phyloP scores from a whole-genome alignment of 2,329 filamentous ascomycete species.

The Thermothelomyces thermophilus region DNA sequence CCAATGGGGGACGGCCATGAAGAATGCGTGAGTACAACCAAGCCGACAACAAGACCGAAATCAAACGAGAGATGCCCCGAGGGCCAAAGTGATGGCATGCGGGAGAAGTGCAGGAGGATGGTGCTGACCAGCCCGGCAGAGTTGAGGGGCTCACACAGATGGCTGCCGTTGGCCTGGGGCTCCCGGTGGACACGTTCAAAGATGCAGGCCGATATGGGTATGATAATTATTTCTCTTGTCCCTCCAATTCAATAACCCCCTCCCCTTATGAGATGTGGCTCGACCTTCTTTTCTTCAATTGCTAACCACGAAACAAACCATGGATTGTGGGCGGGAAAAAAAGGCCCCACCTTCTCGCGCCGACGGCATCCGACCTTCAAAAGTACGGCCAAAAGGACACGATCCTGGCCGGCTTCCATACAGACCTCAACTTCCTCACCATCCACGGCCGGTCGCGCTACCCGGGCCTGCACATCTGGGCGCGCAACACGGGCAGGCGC shows the following conservation, averaged over 20 bases:
- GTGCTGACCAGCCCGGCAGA: slow-evolving; percentile 26
- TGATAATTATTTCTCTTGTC: too few species aligned
- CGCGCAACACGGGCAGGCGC: slow-evolving; percentile 53
- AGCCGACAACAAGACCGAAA: not conserved
- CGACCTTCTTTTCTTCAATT: not conserved
- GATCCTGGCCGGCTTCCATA: slow-evolving; percentile 58
- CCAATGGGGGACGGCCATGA: slow-evolving; percentile 54
- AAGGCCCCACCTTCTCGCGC: slow-evolving; percentile 55
- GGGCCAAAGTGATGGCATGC: too few species aligned
- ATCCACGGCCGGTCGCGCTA: slow-evolving; percentile 59
- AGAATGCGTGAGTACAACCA: slow-evolving; percentile 42
- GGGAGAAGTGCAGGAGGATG: too few species aligned
- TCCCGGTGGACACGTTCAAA: slow-evolving; percentile 47
- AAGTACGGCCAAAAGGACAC: slow-evolving; percentile 49
- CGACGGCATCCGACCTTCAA: slow-evolving; percentile 51
- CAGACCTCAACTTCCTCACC: slow-evolving; percentile 58
- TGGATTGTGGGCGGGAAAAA: too few species aligned
- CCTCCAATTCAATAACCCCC: too few species aligned
- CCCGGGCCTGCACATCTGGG: slow-evolving; percentile 57
- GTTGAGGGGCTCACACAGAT: slow-evolving; percentile 53
- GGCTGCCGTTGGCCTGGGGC: slow-evolving; percentile 49
- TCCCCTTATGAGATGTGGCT: too few species aligned
- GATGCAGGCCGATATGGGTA: slow-evolving; percentile 51
- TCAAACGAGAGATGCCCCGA: too few species aligned
- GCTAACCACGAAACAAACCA: not conserved